Evolutionary conservation across 495 filamentous ascomycete species (phyloP).

Genomic region (Lophium mytilinum): DNA sequence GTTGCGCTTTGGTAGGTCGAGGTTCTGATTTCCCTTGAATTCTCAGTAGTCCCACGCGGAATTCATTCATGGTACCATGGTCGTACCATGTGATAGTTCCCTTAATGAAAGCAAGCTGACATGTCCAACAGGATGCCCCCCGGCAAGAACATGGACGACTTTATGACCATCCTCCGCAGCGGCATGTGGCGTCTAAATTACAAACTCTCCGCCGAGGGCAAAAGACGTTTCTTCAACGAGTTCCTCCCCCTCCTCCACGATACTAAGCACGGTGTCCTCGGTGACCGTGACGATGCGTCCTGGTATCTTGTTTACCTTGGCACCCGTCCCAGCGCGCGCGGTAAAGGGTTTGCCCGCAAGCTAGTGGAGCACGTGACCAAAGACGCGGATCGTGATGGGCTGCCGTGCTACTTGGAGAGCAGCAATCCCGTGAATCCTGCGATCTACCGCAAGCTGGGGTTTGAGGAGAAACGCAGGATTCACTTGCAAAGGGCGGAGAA

Average conservation of each 20-base stretch:
- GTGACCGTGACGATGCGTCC: conserved; percentile 50
- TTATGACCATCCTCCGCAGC: conserved; percentile 57
- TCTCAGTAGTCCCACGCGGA: not conserved
- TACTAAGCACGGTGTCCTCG: conserved; percentile 58
- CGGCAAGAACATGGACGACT: conserved; percentile 62
- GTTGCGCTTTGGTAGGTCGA: conserved; percentile 69
- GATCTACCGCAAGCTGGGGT: conserved; percentile 66
- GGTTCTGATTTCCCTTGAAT: not conserved
- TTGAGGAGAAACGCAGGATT: conserved; percentile 51
- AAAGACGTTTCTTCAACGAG: conserved; percentile 63
- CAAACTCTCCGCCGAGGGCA: conserved; percentile 60
- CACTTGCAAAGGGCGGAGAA: conserved; percentile 48
- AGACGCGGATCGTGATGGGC: conserved; percentile 57
- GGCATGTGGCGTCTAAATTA: conserved; percentile 67
- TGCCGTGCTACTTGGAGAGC: conserved; percentile 66
- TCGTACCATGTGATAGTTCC: too few species aligned
- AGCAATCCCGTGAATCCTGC: conserved; percentile 55
- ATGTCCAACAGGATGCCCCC: conserved; percentile 59
- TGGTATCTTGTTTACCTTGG: conserved; percentile 77
- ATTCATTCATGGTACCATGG: too few species aligned
- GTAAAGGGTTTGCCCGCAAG: conserved; percentile 60
- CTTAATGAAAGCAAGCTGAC: not conserved
- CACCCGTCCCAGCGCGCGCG: conserved; percentile 54
- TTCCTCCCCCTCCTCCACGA: conserved; percentile 68
- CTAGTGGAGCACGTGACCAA: conserved; percentile 57